These are phyloP conservation scores for Candida parachauliodes DNA, from an alignment of 805 yeast genomes.

Conservation along the genomic window DNA sequence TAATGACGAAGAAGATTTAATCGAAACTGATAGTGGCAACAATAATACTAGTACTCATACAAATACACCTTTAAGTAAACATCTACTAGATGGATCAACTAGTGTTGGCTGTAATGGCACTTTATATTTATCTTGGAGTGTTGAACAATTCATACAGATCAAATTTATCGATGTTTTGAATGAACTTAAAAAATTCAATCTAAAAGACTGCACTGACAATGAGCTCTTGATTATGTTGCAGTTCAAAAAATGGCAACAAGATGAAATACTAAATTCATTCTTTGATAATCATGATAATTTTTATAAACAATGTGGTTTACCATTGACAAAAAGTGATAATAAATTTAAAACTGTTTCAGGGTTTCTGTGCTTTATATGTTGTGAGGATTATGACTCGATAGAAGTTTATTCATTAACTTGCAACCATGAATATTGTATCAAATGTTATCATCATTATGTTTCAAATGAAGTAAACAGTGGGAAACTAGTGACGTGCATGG, in stretches of 20 bases:
- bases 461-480: constrained; percentile 41
- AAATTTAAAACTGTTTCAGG: constrained; percentile 11
- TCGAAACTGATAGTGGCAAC: neutral
- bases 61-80: neutral
- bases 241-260: constrained; percentile 36
- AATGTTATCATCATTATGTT: constrained; percentile 66
- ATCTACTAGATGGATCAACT: constrained; percentile 4
- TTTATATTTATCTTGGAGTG: constrained; percentile 25
- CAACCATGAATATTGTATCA: constrained; percentile 64
- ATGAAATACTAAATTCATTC: constrained; percentile 34
- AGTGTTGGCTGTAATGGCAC: constrained; percentile 6
- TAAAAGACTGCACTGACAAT: constrained; percentile 26
- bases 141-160: constrained; percentile 21
- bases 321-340: constrained; percentile 8
- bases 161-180: constrained; percentile 21
- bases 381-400: constrained; percentile 44
- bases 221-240: constrained; percentile 36
- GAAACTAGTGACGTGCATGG: constrained; percentile 61
- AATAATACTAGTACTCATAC: neutral
- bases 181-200: constrained; percentile 18
- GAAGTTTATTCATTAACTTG: constrained; percentile 56
- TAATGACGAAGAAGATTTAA: constrained; percentile 6
- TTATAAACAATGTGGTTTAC: constrained; percentile 26
- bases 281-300: constrained; percentile 28
- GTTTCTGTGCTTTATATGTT: constrained; percentile 67